phyloP scores from a whole-genome alignment of 495 filamentous ascomycete species.

The Aspergillus olivimuriae region DNA sequence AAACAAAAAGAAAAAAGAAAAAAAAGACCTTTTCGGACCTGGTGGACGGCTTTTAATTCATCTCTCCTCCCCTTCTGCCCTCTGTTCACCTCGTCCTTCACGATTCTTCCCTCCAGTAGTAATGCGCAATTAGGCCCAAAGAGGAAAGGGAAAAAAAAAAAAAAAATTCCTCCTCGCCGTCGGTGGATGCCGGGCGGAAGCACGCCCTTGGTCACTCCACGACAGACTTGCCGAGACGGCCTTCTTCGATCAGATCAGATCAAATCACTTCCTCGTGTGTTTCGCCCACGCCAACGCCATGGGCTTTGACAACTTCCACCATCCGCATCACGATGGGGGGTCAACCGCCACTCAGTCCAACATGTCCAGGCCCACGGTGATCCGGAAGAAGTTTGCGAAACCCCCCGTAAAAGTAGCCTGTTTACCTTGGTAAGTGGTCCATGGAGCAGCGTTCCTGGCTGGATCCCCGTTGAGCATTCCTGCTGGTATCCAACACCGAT shows the following conservation, averaged over 20 bases:
- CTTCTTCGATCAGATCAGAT: background rate
- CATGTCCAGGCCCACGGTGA: conserved; percentile 15
- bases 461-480: too few species aligned
- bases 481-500: too few species aligned
- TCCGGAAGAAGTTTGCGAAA: conserved; percentile 45
- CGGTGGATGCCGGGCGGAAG: too few species aligned
- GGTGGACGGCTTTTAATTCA: too few species aligned
- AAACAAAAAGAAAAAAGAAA: too few species aligned
- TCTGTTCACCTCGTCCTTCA: background rate
- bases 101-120: conserved; percentile 7
- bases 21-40: too few species aligned
- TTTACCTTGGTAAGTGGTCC: conserved; percentile 50
- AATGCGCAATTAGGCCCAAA: conserved; percentile 8
- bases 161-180: too few species aligned
- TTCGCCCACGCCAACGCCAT: conserved; percentile 7
- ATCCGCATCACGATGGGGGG: conserved; percentile 8
- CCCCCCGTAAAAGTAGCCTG: conserved; percentile 61
- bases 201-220: too few species aligned
- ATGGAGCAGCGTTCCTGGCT: too few species aligned
- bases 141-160: too few species aligned
- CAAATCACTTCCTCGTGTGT: background rate
- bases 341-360: conserved; percentile 19
- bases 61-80: too few species aligned
- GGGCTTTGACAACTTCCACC: conserved; percentile 14
- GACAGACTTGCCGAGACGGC: background rate